These are phyloP conservation scores for Saturnispora quitensis DNA, from an alignment of 805 yeast genomes.

Conservation along the genomic window DNA sequence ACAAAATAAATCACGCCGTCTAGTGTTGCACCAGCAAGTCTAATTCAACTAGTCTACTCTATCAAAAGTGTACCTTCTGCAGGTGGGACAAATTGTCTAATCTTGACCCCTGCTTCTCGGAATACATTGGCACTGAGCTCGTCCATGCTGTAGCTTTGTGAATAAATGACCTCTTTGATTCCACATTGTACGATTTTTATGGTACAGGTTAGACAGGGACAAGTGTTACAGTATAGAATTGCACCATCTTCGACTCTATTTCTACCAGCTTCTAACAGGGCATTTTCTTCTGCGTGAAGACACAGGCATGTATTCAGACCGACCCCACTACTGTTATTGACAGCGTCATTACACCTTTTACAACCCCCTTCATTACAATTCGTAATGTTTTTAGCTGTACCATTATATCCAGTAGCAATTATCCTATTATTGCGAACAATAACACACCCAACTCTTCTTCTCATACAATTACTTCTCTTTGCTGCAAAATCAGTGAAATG, in stretches of 20 bases:
- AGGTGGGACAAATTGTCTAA: conserved; percentile 52
- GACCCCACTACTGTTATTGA: conserved; percentile 40
- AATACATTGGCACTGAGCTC: conserved; percentile 61
- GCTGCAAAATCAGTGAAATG: conserved; percentile 89
- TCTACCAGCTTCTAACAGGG: conserved; percentile 87
- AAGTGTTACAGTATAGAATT: conserved; percentile 84
- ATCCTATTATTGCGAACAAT: conserved; percentile 79
- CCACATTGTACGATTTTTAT: conserved; percentile 94
- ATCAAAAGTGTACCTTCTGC: conserved; percentile 18
- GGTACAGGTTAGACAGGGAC: conserved; percentile 95
- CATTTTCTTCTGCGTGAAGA: conserved; percentile 96
- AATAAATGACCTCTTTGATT: conserved; percentile 82
- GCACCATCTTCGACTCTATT: conserved; percentile 63
- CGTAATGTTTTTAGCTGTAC: conserved; percentile 81
- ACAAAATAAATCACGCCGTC: background rate
- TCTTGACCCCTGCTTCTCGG: conserved; percentile 58
- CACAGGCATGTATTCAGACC: conserved; percentile 80
- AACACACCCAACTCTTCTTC: conserved; percentile 94
- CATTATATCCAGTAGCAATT: conserved; percentile 94
- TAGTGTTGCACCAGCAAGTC: too few relatives aligned
- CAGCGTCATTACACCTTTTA: conserved; percentile 70
- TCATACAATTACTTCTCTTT: conserved; percentile 90
- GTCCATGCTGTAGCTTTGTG: conserved; percentile 92
- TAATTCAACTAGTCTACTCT: background rate
- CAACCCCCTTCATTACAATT: conserved; percentile 98